Evolutionary conservation across 2,329 filamentous ascomycete species (phyloP).

Genomic region (Fusarium newnesense): DNA sequence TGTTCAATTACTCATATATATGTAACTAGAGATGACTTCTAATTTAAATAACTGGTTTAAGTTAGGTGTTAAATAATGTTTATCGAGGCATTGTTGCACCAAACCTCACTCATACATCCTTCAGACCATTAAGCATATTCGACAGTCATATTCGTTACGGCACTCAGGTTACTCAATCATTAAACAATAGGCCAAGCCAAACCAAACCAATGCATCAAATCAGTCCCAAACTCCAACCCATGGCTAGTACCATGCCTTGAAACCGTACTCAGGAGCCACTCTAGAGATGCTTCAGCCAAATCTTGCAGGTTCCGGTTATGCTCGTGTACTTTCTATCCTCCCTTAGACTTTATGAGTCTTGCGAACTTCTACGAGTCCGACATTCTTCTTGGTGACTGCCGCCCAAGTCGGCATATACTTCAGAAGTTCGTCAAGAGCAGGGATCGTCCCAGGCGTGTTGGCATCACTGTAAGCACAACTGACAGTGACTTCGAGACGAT

Average conservation of each 20-base stretch:
- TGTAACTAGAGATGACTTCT: background rate
- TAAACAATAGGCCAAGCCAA: conserved; percentile 13
- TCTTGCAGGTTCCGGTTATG: background rate
- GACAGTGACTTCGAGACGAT: conserved; percentile 69
- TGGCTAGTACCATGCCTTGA: conserved; percentile 21
- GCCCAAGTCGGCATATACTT: conserved; percentile 85
- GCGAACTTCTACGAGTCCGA: conserved; percentile 84
- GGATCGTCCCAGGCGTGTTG: conserved; percentile 77
- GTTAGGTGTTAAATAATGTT: background rate
- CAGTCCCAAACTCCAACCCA: conserved; percentile 20
- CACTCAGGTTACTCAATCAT: conserved; percentile 25
- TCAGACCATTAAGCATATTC: background rate
- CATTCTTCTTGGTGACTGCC: conserved; percentile 76
- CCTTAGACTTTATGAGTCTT: conserved; percentile 62
- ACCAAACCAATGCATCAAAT: conserved; percentile 10
- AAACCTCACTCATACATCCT: background rate
- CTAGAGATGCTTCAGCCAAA: conserved; percentile 9
- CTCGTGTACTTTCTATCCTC: background rate
- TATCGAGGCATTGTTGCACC: background rate
- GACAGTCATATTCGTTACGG: conserved; percentile 4
- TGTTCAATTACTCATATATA: background rate
- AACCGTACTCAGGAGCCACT: conserved; percentile 5
- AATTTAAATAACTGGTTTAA: fast-evolving
- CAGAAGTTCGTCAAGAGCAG: conserved; percentile 82
- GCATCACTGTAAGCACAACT: conserved; percentile 90